Evolutionary conservation across 169 alveolate species (phyloP).

Genomic region (Cystoisospora suis): DNA sequence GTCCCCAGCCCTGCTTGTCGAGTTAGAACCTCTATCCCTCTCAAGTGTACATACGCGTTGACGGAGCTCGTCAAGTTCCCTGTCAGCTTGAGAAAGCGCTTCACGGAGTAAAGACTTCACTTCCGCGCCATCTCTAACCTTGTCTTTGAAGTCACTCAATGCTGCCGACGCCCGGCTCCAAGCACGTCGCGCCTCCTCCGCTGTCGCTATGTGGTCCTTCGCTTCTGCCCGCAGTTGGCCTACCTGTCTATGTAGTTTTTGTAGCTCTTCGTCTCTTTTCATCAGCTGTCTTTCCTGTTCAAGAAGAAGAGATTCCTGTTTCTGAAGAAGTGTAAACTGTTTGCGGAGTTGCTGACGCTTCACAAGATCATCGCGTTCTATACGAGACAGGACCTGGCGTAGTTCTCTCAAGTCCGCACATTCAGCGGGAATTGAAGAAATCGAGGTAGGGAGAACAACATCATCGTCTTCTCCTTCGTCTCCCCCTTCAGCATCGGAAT

Average conservation of each 20-base stretch:
- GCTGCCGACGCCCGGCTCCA: neutral
- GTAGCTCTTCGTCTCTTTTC: neutral
- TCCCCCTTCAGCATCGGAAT: neutral
- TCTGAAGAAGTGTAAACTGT: neutral
- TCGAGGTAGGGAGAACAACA: too few relatives aligned
- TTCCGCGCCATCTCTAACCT: neutral
- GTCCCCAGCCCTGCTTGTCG: too few relatives aligned
- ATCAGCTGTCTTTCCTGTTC: neutral
- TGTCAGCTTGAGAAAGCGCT: neutral
- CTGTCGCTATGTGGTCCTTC: neutral
- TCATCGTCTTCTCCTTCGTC: neutral
- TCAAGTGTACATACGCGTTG: too few relatives aligned
- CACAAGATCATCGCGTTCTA: neutral
- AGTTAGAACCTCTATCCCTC: too few relatives aligned
- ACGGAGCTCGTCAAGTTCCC: too few relatives aligned
- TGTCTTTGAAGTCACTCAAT: neutral
- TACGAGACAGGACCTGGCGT: neutral
- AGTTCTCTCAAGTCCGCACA: neutral
- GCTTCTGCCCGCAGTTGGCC: neutral
- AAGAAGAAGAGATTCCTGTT: neutral
- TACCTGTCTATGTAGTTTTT: neutral
- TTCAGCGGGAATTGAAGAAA: neutral
- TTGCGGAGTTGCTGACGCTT: neutral
- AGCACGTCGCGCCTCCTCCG: constrained; percentile 12
- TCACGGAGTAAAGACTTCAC: neutral